These are phyloP conservation scores for Nakazawaea wyomingensis DNA, from an alignment of 805 yeast genomes.

Conservation along the genomic window DNA sequence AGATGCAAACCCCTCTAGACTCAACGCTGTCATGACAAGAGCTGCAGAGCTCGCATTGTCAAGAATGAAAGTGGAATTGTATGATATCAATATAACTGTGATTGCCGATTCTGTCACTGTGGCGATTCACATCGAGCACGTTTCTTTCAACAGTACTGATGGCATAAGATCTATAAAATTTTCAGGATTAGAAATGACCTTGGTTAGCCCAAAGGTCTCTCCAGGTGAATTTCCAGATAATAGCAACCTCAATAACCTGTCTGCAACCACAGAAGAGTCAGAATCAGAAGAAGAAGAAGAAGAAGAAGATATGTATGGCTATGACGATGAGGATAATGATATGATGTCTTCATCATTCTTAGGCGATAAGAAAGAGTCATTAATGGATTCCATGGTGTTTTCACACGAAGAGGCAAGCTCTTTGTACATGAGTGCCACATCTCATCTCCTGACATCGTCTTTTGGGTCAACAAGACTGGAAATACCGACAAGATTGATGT, in stretches of 20 bases:
- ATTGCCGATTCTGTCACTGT: conserved; percentile 39
- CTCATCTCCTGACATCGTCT: conserved; percentile 34
- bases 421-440: conserved; percentile 78
- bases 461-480: conserved; percentile 3
- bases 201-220: conserved; percentile 35
- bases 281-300: conserved; percentile 7
- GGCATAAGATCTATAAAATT: conserved; percentile 39
- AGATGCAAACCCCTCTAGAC: conserved; percentile 24
- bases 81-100: conserved; percentile 41
- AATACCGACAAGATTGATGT: conserved; percentile 17
- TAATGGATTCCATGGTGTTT: conserved; percentile 55
- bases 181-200: conserved; percentile 33
- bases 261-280: conserved; percentile 9
- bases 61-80: conserved; percentile 47
- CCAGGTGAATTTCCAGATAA: conserved; percentile 20
- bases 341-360: conserved; percentile 27
- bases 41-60: conserved; percentile 68
- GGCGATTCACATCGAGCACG: conserved; percentile 28
- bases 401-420: conserved; percentile 68
- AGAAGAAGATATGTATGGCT: conserved; percentile 17
- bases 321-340: conserved; percentile 23
- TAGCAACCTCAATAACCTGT: neutral
- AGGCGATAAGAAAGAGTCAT: conserved; percentile 16
- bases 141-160: conserved; percentile 33
- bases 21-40: conserved; percentile 53